phyloP scores from a whole-genome alignment of 2,329 filamentous ascomycete species.

The Colletotrichum ledebouriae region DNA sequence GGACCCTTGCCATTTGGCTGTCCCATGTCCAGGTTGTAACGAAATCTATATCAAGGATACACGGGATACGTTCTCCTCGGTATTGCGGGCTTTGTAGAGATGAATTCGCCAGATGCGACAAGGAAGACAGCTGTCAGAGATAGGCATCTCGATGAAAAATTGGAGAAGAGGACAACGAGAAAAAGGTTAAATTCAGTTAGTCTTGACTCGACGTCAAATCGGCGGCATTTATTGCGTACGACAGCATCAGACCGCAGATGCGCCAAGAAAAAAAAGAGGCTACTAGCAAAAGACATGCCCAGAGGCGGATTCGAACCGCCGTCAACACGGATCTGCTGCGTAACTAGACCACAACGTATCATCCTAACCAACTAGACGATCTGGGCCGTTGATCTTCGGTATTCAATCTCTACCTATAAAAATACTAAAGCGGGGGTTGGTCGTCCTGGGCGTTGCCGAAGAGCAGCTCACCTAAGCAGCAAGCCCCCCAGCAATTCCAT shows the following conservation, averaged over 20 bases:
- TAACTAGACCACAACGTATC: constrained; percentile 44
- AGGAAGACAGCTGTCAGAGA: not conserved
- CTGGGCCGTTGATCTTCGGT: constrained; percentile 21
- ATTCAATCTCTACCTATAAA: rapidly evolving
- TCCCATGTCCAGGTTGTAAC: constrained; percentile 12
- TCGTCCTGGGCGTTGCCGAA: too few species aligned
- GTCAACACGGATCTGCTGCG: constrained; percentile 42
- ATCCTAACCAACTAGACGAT: constrained; percentile 45
- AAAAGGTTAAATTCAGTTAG: not conserved
- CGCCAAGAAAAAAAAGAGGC: too few species aligned
- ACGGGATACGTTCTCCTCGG: not conserved
- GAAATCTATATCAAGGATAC: constrained; percentile 7
- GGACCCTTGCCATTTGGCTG: constrained; percentile 22
- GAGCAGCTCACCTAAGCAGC: constrained; percentile 10
- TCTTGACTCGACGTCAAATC: too few species aligned
- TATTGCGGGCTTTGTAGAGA: not conserved
- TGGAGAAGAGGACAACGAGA: not conserved
- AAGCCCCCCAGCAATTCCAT: constrained; percentile 1
- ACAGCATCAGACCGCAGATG: too few species aligned
- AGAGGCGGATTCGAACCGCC: constrained; percentile 45
- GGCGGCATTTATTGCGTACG: too few species aligned
- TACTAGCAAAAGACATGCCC: constrained; percentile 19
- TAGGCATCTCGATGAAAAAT: constrained; percentile 9
- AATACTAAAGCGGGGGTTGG: too few species aligned
- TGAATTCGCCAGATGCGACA: not conserved